Percentiles rank a stretch among this genome's conserved stretches.
phyloP scores from a whole-genome alignment of 116 monocot species.

The Phalaenopsis hybrid region DNA sequence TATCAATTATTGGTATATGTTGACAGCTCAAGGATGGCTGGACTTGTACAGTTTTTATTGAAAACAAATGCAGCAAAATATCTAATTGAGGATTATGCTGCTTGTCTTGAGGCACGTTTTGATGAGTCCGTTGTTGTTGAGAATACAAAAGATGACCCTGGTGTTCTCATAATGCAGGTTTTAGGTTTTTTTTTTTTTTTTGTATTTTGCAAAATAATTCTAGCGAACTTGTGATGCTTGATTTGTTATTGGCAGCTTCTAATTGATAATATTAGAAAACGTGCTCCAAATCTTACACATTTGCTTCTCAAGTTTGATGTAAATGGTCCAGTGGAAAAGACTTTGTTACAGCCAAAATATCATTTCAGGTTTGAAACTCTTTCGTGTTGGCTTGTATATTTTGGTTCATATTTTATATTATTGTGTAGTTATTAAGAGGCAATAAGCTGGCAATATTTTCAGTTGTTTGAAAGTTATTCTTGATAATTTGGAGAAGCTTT shows the following conservation, averaged over 20 bases:
- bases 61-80: slow-evolving; percentile 62
- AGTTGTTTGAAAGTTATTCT: slow-evolving; percentile 97
- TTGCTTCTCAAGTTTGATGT: slow-evolving; percentile 90
- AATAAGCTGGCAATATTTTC: slow-evolving; percentile 13
- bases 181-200: background rate
- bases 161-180: slow-evolving; percentile 94
- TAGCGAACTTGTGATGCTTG: background rate
- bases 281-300: slow-evolving; percentile 86
- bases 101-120: slow-evolving; percentile 78
- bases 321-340: slow-evolving; percentile 58
- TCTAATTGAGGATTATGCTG: slow-evolving; percentile 84
- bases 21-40: slow-evolving; percentile 78
- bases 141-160: slow-evolving; percentile 75
- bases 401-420: background rate
- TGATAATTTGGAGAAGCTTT: slow-evolving; percentile 74
- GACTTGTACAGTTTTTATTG: slow-evolving; percentile 75
- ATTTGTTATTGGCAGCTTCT: slow-evolving; percentile 53
- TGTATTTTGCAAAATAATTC: background rate
- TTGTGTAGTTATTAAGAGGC: slow-evolving; percentile 2
- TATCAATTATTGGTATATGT: background rate
- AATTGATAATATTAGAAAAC: slow-evolving; percentile 80
- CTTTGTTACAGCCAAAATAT: slow-evolving; percentile 79
- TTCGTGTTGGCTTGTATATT: background rate
- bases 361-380: slow-evolving; percentile 65
- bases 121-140: slow-evolving; percentile 66